Conservation (phyloP, 139 green algal species). For the Auxenochlorella protothecoides region DNA sequence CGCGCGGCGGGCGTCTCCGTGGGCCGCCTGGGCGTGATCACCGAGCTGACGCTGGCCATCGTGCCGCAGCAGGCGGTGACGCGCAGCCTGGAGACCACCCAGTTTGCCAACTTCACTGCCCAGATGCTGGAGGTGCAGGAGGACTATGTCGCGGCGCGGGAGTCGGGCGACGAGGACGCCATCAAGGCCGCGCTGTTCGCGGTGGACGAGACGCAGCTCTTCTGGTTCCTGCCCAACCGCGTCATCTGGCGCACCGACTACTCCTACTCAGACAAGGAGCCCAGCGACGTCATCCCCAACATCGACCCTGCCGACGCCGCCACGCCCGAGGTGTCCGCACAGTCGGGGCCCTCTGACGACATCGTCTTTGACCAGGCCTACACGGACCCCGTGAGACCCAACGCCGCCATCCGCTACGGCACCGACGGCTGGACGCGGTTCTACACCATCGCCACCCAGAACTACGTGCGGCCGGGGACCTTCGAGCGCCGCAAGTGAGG, state of each 20-base stretch:
- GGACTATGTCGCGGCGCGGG: constrained; percentile 20
- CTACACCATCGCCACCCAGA: constrained; percentile 14
- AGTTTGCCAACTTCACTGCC: constrained; percentile 2
- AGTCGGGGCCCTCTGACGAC: neutral
- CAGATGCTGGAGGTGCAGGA: constrained; percentile 32
- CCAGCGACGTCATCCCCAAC: constrained; percentile 21
- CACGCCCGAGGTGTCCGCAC: too few relatives aligned
- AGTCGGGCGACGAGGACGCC: constrained; percentile 3
- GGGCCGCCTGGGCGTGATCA: constrained; percentile 62
- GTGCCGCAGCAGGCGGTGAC: constrained; percentile 16
- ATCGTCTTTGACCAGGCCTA: constrained; percentile 14
- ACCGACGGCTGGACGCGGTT: constrained; percentile 21
- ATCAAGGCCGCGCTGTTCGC: constrained; percentile 3
- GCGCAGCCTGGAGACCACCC: constrained; percentile 8
- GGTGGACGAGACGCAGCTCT: constrained; percentile 40
- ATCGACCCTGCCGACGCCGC: constrained; percentile 1
- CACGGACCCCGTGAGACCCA: constrained; percentile 12
- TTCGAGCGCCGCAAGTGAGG: too few relatives aligned
- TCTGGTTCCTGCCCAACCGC: constrained; percentile 24
- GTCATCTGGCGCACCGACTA: constrained; percentile 24
- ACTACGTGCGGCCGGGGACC: constrained; percentile 1
- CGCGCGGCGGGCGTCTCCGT: constrained; percentile 34
- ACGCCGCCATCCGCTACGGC: constrained; percentile 4
- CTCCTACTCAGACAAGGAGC: constrained; percentile 24
- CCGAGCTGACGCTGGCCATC: constrained; percentile 43